These are phyloP conservation scores for Keithomyces neogunnii DNA, from an alignment of 2,329 filamentous ascomycete genomes.

Conservation along the genomic window DNA sequence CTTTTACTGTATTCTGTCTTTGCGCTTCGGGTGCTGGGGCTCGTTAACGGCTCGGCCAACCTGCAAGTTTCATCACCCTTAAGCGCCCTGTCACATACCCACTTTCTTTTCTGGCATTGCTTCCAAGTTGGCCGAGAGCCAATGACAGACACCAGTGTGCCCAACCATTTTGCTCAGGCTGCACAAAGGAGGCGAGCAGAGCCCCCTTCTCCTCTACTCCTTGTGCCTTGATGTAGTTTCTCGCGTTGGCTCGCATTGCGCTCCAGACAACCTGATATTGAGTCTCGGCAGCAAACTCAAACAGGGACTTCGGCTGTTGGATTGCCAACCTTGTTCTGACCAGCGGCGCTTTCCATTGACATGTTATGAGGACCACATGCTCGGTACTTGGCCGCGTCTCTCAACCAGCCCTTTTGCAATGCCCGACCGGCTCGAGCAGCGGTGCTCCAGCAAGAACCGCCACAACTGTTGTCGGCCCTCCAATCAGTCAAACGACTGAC, in stretches of 20 bases:
- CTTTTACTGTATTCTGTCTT: neutral
- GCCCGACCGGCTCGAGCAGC: neutral
- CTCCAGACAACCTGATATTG: too few species aligned
- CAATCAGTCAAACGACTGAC: neutral
- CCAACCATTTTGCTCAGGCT: neutral
- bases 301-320: too few species aligned
- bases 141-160: neutral
- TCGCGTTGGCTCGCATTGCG: neutral
- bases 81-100: constrained; percentile 1
- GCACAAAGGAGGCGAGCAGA: neutral
- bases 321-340: too few species aligned
- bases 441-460: neutral
- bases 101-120: neutral
- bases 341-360: too few species aligned
- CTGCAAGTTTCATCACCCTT: neutral
- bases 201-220: neutral
- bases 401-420: too few species aligned
- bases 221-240: neutral
- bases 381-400: too few species aligned
- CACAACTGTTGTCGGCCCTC: neutral
- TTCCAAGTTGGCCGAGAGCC: constrained; percentile 4
- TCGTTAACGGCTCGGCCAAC: constrained; percentile 5
- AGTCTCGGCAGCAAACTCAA: too few species aligned
- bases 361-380: too few species aligned
- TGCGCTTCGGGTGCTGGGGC: neutral